A percentile compares a stretch with the other conserved stretches of the same genome.
Conservation (phyloP, 2,329 filamentous ascomycete genomes). For the Parastagonospora avenae region DNA sequence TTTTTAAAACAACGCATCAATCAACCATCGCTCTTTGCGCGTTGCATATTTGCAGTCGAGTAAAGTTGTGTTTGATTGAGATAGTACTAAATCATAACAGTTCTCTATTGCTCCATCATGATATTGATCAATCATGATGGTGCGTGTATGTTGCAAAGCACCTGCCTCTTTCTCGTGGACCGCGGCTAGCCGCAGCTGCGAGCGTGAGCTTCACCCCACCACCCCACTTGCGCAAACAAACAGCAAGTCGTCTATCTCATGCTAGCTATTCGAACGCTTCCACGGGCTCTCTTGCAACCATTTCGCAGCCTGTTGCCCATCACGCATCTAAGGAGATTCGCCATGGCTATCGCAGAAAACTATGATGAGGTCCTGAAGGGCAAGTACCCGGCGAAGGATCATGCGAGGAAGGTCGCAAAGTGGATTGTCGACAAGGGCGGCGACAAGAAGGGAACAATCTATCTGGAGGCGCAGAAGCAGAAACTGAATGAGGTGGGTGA, state of each 20-base stretch:
- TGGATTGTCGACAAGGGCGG: constrained; percentile 72
- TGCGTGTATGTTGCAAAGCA: constrained; percentile 2
- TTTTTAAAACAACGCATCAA: not conserved
- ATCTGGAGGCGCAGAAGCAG: constrained; percentile 83
- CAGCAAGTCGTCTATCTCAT: constrained; percentile 4
- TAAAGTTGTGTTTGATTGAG: no score
- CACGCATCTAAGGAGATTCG: constrained; percentile 8
- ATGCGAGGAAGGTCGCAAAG: constrained; percentile 82
- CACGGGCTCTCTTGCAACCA: not conserved
- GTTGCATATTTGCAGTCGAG: not conserved
- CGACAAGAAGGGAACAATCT: constrained; percentile 73
- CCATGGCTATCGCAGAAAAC: constrained; percentile 39
- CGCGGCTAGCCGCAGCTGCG: constrained; percentile 29
- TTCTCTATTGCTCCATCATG: no score
- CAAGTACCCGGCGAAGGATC: constrained; percentile 82
- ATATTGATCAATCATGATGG: no score
- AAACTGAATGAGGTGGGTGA: constrained; percentile 69
- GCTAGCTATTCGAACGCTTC: not conserved
- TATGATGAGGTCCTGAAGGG: constrained; percentile 54
- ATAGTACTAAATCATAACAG: no score
- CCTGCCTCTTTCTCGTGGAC: constrained; percentile 27
- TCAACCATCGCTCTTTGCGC: not conserved
- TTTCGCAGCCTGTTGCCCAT: not conserved
- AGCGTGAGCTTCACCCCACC: constrained; percentile 25
- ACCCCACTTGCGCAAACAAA: constrained; percentile 28